Conservation (phyloP, 2,329 filamentous ascomycete species). For the Basipetospora chlamydospora region DNA sequence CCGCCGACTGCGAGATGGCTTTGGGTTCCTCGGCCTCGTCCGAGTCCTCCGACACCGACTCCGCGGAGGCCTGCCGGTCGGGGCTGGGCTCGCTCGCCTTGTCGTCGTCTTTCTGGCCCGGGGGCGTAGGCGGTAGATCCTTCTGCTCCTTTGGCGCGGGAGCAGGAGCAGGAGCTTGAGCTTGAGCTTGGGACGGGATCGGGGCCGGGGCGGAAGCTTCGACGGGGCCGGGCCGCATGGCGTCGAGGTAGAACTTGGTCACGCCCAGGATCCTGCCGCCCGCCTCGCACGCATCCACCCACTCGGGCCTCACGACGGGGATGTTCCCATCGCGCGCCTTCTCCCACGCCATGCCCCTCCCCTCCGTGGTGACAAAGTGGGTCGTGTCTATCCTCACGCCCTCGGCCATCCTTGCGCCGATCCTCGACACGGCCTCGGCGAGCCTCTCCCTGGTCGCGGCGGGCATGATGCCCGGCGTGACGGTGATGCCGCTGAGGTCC, state of each 20-base stretch:
- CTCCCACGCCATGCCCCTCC: constrained; percentile 80
- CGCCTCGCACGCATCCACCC: constrained; percentile 91
- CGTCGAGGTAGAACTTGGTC: constrained; percentile 90
- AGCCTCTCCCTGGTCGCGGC: constrained; percentile 58
- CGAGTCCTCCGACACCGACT: constrained; percentile 17
- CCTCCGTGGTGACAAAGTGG: constrained; percentile 94
- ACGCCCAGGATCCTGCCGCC: constrained; percentile 88
- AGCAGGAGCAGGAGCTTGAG: constrained; percentile 12
- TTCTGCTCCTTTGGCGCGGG: constrained; percentile 17
- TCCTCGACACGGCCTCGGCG: constrained; percentile 62
- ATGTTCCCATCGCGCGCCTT: constrained; percentile 97
- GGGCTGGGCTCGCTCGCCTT: too few species aligned
- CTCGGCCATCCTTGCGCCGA: constrained; percentile 85
- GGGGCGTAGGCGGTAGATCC: constrained; percentile 16
- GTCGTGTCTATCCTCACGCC: constrained; percentile 91
- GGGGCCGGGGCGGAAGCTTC: constrained; percentile 23
- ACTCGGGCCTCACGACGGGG: constrained; percentile 89
- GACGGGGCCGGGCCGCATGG: constrained; percentile 35
- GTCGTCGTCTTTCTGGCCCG: constrained; percentile 9
- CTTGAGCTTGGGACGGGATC: constrained; percentile 10
- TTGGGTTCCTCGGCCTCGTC: constrained; percentile 21
- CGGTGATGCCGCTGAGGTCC: constrained; percentile 85
- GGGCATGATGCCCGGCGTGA: constrained; percentile 80
- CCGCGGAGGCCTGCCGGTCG: too few species aligned
- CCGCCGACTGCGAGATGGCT: constrained; percentile 14